Evolutionary conservation across 768 basidiomycete species (phyloP).

Genomic region (Leucogyrophana mollusca): DNA sequence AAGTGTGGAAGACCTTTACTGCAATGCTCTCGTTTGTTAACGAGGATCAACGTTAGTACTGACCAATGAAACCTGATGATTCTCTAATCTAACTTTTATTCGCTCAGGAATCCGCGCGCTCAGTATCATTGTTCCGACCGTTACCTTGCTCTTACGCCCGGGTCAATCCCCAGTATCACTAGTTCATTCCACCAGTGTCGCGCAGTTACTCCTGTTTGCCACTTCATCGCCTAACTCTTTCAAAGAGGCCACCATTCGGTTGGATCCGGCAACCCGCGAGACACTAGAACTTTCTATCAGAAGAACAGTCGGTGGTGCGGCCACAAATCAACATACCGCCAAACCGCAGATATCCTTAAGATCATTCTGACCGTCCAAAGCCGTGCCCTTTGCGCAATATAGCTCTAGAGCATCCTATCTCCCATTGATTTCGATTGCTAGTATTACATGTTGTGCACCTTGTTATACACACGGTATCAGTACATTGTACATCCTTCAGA

Average conservation of each 20-base stretch:
- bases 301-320: constrained; percentile 59
- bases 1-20: constrained; percentile 81
- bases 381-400: neutral
- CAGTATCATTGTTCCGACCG: constrained; percentile 72
- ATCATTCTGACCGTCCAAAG: constrained; percentile 50
- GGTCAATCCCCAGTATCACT: constrained; percentile 39
- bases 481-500: no score
- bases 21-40: constrained; percentile 55
- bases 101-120: constrained; percentile 61
- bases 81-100: constrained; percentile 11
- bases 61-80: neutral
- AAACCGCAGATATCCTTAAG: constrained; percentile 81
- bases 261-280: constrained; percentile 58
- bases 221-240: constrained; percentile 71
- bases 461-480: no score
- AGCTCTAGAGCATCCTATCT: no score
- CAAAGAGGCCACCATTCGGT: constrained; percentile 75
- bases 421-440: no score
- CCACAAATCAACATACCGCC: constrained; percentile 32
- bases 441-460: no score
- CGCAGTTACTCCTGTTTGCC: constrained; percentile 72
- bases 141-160: constrained; percentile 67
- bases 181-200: constrained; percentile 56
- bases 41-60: constrained; percentile 60
- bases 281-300: constrained; percentile 77